Conservation (phyloP, 164 flowering plant species). For the Chimonanthus praecox region DNA sequence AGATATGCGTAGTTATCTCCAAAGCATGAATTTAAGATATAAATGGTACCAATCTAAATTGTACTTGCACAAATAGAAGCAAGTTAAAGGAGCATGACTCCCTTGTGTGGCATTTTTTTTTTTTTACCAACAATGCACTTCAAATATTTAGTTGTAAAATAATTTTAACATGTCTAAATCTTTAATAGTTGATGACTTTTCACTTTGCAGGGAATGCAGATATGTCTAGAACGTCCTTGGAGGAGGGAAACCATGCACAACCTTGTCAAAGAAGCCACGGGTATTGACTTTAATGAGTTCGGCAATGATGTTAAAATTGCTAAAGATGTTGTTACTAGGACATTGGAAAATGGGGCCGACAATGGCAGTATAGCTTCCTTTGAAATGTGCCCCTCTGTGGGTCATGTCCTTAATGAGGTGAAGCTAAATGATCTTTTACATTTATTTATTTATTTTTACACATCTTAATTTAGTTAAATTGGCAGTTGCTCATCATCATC, state of each 20-base stretch:
- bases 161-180: no score
- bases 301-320: conserved; percentile 45
- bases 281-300: conserved; percentile 63
- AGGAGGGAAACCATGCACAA: conserved; percentile 97
- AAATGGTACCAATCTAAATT: no score
- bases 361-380: conserved; percentile 40
- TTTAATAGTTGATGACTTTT: background rate
- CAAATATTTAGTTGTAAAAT: no score
- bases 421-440: background rate
- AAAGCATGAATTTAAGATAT: no score
- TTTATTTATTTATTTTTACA: background rate
- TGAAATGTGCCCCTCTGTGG: conserved; percentile 70
- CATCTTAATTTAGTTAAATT: no score
- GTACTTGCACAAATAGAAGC: no score
- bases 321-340: conserved; percentile 45
- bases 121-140: no score
- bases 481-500: background rate
- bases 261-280: conserved; percentile 89
- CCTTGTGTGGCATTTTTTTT: no score
- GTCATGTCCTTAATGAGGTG: conserved; percentile 91
- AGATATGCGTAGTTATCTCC: no score
- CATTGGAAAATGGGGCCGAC: conserved; percentile 34
- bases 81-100: no score
- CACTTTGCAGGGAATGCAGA: conserved; percentile 61
- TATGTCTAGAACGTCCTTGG: conserved; percentile 85